These are phyloP conservation scores for Balamuthia mandrillaris DNA, from an alignment of 208 protist species.

Conservation along the genomic window DNA sequence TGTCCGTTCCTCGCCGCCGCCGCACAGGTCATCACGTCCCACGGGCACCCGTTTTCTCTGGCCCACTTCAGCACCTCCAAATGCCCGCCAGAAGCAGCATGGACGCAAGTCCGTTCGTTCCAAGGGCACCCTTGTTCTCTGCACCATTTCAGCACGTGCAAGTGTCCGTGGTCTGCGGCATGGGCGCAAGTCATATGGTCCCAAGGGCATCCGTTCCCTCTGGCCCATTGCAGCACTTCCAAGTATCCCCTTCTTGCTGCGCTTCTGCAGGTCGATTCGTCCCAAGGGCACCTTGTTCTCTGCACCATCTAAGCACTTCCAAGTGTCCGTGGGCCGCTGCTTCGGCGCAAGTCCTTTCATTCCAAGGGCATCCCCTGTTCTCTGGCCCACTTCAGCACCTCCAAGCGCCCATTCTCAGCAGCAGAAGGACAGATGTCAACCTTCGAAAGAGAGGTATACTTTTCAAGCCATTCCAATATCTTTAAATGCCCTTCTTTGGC, in stretches of 20 bases:
- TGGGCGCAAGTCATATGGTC: not conserved
- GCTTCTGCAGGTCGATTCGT: not conserved
- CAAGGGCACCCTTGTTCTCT: not conserved
- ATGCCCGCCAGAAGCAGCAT: not conserved
- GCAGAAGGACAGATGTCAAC: too few relatives aligned
- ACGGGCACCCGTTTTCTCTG: not conserved
- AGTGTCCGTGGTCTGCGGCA: not conserved
- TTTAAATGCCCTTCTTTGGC: not conserved
- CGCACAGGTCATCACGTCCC: not conserved
- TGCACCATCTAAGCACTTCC: not conserved
- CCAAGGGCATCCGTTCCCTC: not conserved
- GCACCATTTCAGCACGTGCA: not conserved
- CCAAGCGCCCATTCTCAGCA: too few relatives aligned
- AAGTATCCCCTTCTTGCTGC: not conserved
- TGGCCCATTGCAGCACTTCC: not conserved
- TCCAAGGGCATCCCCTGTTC: not conserved
- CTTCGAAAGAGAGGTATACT: too few relatives aligned
- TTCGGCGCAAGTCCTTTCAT: not conserved
- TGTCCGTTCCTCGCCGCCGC: not conserved
- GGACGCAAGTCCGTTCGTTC: not conserved
- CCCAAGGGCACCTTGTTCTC: not conserved
- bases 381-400: too few relatives aligned
- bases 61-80: not conserved
- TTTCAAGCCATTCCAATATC: too few relatives aligned
- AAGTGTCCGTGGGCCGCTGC: not conserved